Percentiles rank a stretch among this genome's conserved stretches.
phyloP scores from a whole-genome alignment of 2,329 filamentous ascomycete species.

The Pseudogymnoascus sp. region DNA sequence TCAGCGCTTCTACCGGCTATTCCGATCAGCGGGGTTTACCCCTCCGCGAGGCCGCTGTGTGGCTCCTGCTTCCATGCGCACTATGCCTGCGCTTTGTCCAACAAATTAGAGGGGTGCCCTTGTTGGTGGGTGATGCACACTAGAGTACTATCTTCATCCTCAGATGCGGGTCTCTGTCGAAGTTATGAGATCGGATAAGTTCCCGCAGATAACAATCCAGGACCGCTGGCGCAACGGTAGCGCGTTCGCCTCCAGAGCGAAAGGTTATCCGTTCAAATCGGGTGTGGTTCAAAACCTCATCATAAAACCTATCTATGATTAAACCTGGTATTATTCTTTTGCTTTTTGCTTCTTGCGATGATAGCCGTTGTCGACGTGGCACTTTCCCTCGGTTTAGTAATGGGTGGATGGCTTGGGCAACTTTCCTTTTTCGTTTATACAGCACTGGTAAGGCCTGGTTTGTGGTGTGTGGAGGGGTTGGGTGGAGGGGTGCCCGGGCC shows the following conservation, averaged over 20 bases:
- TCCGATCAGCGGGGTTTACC: background rate
- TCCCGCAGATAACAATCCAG: background rate
- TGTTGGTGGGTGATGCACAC: background rate
- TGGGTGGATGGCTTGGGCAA: background rate
- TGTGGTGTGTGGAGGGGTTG: background rate
- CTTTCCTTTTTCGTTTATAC: background rate
- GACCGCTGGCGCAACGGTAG: conserved; percentile 10
- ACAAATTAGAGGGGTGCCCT: background rate
- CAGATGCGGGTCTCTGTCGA: background rate
- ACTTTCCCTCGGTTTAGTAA: conserved; percentile 6
- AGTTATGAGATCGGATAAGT: background rate
- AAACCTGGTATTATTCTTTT: background rate
- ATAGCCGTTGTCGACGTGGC: background rate
- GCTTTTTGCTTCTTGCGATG: background rate
- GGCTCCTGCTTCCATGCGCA: background rate
- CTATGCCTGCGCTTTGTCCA: conserved; percentile 1
- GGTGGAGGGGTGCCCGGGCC: background rate
- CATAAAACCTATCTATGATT: conserved; percentile 8
- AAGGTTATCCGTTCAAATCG: conserved; percentile 11
- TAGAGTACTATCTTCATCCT: background rate
- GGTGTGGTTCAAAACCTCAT: conserved; percentile 11
- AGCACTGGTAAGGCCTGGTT: background rate
- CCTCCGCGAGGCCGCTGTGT: background rate
- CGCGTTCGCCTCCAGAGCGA: conserved; percentile 10
- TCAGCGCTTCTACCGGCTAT: background rate